Evolutionary conservation across 2,329 filamentous ascomycete genomes (phyloP).

Genomic region (Aspergillus costaricaensis): DNA sequence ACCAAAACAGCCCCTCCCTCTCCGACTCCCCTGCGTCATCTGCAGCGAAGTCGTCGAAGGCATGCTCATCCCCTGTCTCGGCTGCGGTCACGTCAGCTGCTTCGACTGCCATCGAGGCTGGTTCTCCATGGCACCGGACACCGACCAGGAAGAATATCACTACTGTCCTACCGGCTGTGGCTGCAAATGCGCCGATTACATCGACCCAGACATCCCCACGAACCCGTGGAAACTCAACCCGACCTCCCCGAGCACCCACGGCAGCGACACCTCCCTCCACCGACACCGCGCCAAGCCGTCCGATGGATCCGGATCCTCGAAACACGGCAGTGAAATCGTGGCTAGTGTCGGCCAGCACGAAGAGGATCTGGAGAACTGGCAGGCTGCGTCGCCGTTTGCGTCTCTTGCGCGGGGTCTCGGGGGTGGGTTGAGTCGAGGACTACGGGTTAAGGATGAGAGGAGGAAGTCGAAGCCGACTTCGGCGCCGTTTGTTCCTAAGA

Average conservation of each 20-base stretch:
- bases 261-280: constrained; percentile 23
- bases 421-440: constrained; percentile 44
- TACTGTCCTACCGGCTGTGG: constrained; percentile 52
- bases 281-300: constrained; percentile 20
- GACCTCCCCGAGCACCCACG: constrained; percentile 19
- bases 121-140: constrained; percentile 33
- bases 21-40: constrained; percentile 46
- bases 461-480: constrained; percentile 25
- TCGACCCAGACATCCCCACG: constrained; percentile 32
- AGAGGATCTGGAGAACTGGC: constrained; percentile 40
- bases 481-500: constrained; percentile 25
- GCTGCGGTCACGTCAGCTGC: constrained; percentile 52
- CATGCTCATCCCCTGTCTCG: constrained; percentile 50
- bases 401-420: constrained; percentile 46
- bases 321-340: constrained; percentile 14
- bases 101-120: constrained; percentile 47
- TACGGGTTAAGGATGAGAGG: constrained; percentile 36
- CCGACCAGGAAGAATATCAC: constrained; percentile 24
- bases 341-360: constrained; percentile 31
- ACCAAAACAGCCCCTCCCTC: constrained; percentile 34
- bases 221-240: constrained; percentile 28
- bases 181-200: constrained; percentile 47
- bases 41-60: constrained; percentile 47
- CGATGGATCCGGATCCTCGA: constrained; percentile 16
- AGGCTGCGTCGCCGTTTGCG: constrained; percentile 39